Evolutionary conservation across 2,329 filamentous ascomycete species (phyloP).

Genomic region (Trichoderma oligosporum): DNA sequence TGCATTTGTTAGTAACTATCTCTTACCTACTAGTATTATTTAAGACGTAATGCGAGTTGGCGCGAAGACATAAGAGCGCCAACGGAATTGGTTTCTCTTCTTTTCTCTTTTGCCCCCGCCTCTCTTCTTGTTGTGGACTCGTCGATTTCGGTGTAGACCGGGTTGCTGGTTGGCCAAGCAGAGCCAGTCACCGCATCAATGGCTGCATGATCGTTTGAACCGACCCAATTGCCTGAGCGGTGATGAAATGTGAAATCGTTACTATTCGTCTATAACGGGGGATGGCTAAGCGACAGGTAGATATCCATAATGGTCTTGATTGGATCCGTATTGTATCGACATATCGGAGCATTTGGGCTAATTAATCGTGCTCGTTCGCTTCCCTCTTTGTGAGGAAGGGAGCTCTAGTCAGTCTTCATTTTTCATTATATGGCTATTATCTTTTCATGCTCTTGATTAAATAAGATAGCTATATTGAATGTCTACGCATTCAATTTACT

Average conservation of each 20-base stretch:
- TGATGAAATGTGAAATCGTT: not conserved
- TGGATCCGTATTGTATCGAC: not conserved
- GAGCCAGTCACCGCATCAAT: conserved; percentile 16
- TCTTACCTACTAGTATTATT: conserved; percentile 19
- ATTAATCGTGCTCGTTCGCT: not conserved
- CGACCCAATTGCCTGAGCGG: conserved; percentile 1
- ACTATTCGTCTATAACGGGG: not conserved
- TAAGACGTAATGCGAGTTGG: conserved; percentile 17
- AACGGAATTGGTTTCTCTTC: not conserved
- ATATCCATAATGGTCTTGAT: not conserved
- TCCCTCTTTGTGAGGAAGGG: not conserved
- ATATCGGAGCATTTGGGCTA: not conserved
- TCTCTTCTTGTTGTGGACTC: not conserved
- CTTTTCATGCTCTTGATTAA: too few relatives aligned
- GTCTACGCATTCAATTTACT: too few relatives aligned
- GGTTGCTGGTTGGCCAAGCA: conserved; percentile 21
- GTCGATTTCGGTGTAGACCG: conserved; percentile 22
- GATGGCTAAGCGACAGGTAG: not conserved
- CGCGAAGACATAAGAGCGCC: conserved; percentile 1
- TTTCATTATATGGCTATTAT: too few relatives aligned
- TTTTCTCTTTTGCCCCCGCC: not conserved
- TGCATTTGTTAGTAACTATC: conserved; percentile 7
- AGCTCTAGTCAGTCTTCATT: too few relatives aligned
- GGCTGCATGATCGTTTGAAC: conserved; percentile 7
- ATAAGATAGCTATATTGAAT: too few relatives aligned